Conservation (phyloP, 495 filamentous ascomycete genomes). For the Aspergillus incahuasiensis region DNA sequence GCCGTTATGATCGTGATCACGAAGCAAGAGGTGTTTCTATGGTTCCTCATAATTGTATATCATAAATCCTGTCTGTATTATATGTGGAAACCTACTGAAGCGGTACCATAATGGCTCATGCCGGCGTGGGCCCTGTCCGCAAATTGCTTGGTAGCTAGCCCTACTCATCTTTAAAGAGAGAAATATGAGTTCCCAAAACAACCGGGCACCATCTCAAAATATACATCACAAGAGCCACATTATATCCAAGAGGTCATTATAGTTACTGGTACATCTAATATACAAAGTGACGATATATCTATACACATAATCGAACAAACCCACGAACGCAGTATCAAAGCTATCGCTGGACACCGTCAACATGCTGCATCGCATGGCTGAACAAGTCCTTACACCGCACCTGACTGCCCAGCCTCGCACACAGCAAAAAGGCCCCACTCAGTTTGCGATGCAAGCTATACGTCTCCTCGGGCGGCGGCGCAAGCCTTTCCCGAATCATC, state of each 20-base stretch:
- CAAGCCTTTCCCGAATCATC: slow-evolving; percentile 83
- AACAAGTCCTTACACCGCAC: slow-evolving; percentile 83
- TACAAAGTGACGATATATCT: background rate
- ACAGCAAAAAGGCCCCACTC: slow-evolving; percentile 92
- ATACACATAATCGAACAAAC: background rate
- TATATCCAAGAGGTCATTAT: slow-evolving; percentile 1
- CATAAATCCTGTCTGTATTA: background rate
- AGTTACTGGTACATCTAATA: background rate
- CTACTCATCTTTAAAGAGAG: background rate
- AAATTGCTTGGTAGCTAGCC: too few relatives aligned
- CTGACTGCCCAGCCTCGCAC: slow-evolving; percentile 76
- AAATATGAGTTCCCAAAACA: background rate
- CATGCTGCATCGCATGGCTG: slow-evolving; percentile 54
- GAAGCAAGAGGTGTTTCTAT: background rate
- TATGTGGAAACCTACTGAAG: background rate
- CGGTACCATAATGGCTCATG: background rate
- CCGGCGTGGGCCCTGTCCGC: background rate
- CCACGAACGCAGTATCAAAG: too few relatives aligned
- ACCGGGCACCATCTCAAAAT: background rate
- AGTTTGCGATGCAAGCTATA: slow-evolving; percentile 94
- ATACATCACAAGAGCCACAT: background rate
- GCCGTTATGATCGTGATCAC: background rate
- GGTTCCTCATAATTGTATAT: too few relatives aligned
- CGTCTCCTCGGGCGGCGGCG: slow-evolving; percentile 95
- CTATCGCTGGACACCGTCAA: slow-evolving; percentile 12